phyloP scores from a whole-genome alignment of 441 rosid genomes.

The Geranium incanum region DNA sequence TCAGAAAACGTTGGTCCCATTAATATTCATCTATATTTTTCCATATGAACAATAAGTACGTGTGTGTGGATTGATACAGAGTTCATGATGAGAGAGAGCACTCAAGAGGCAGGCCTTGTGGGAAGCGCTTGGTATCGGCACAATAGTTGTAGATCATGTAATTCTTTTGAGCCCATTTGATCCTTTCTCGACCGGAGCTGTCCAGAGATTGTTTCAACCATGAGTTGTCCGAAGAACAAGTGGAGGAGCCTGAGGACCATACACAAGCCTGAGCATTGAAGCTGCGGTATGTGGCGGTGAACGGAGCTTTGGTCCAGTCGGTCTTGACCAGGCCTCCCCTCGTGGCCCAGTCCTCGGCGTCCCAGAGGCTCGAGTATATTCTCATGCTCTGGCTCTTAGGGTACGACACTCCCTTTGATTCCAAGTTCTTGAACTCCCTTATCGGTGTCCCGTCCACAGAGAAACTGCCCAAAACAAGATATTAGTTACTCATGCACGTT shows the following conservation, averaged over 20 bases:
- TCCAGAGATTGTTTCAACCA: background rate
- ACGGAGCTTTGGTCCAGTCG: constrained; percentile 1
- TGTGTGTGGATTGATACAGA: no score
- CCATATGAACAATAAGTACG: no score
- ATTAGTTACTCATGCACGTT: no score
- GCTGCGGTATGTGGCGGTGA: background rate
- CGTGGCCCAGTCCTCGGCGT: background rate
- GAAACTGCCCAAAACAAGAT: background rate
- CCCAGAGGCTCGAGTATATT: background rate
- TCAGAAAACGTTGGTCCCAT: no score
- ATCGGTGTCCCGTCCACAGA: background rate
- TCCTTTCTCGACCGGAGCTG: background rate
- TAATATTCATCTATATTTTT: no score
- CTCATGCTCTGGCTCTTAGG: background rate
- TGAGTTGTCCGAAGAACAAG: background rate
- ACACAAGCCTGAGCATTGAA: constrained; percentile 5
- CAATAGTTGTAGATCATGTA: constrained; percentile 7
- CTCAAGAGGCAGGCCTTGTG: background rate
- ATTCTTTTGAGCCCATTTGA: background rate
- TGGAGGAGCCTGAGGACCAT: background rate
- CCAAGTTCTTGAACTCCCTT: constrained; percentile 7
- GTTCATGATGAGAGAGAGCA: background rate
- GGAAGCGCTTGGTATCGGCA: background rate
- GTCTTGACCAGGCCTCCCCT: no score
- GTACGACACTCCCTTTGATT: background rate